Evolutionary conservation across 352 stramenopile genomes (phyloP).

Genomic region (Phytophthora aleatoria): DNA sequence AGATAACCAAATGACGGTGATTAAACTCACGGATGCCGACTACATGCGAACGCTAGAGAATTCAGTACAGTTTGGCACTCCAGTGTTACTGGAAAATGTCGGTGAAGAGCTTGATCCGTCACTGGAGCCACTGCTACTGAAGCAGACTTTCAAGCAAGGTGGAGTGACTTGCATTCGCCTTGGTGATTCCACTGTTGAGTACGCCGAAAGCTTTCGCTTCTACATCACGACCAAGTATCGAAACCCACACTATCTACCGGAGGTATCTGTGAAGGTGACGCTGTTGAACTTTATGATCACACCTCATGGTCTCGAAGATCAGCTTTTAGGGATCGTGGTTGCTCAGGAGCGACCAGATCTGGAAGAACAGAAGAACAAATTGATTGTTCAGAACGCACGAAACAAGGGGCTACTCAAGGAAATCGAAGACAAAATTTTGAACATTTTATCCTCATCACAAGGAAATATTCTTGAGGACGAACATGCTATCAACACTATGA

Average conservation of each 20-base stretch:
- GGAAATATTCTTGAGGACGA: constrained; percentile 95
- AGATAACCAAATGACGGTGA: constrained; percentile 89
- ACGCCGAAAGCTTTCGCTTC: constrained; percentile 92
- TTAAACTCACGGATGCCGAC: constrained; percentile 94
- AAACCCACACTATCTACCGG: constrained; percentile 94
- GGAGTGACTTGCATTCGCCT: constrained; percentile 92
- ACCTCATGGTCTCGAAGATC: constrained; percentile 91
- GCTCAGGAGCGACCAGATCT: constrained; percentile 92
- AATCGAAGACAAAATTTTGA: constrained; percentile 94
- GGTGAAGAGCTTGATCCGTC: constrained; percentile 93
- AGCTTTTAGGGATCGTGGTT: constrained; percentile 93
- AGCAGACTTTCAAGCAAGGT: constrained; percentile 95
- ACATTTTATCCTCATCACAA: constrained; percentile 90
- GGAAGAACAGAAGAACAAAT: constrained; percentile 92
- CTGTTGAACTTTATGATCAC: constrained; percentile 97
- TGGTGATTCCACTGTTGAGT: constrained; percentile 93
- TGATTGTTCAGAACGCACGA: constrained; percentile 91
- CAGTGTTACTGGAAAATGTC: constrained; percentile 93
- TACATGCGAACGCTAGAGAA: constrained; percentile 95
- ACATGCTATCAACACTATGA: constrained; percentile 93
- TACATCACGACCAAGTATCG: constrained; percentile 95
- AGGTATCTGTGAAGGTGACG: constrained; percentile 94
- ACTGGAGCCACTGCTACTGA: constrained; percentile 93
- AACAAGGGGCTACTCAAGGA: constrained; percentile 93
- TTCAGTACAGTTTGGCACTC: constrained; percentile 91